Base-by-base conservation (phyloP, 179 eudicot genomes). In the Beta lomatogona region DNA sequence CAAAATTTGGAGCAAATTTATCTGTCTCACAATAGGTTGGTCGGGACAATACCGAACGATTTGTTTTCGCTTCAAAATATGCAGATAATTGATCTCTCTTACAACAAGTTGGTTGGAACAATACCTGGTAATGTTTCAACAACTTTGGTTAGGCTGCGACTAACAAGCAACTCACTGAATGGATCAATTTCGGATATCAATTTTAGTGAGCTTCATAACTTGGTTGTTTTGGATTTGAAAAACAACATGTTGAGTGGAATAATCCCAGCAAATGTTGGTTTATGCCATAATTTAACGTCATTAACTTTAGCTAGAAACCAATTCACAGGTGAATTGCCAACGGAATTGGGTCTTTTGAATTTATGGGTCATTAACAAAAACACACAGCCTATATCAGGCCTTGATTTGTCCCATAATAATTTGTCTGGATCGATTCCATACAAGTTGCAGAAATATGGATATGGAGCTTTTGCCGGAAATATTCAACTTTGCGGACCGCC, bases 151-250 rank as follows among this genome's bases (percentile, higher is more conserved):
- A 84, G 98, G 88, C 76, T 92, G 86, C 84, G 93, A 77, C 76
- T 93, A 16, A 94, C 91, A 36, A 61, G 81, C 73, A 94, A 95
- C 79, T 61, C 15, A 31, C 82, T 95, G 8, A 76, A 45, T 45
- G 97, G 95, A 82, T 22, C 75, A 6, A 81, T 95, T 68, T 90
- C 85, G n/a, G 67, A 78, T 1, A 80, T 77, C 15, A 76, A 87
- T 10, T 89, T 89, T 46, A 76, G 77, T n/a, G 70, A 55, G 54
- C 88, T 86, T 77, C 77, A 14, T 28, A 81, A 80, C 2, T 78
- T 95, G 87, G 87, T 77, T 19, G 93, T 93, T 82, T 89, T 93
- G 81, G 97, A 95, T 85, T 73, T 92, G 63, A 91, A 88, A n/a
- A 60, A 81, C 79, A 95, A 93, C 77, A 65, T 1, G 9, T 86